These are phyloP conservation scores for Albizia julibrissin DNA, from an alignment of 306 rosid species.

Conservation along the genomic window DNA sequence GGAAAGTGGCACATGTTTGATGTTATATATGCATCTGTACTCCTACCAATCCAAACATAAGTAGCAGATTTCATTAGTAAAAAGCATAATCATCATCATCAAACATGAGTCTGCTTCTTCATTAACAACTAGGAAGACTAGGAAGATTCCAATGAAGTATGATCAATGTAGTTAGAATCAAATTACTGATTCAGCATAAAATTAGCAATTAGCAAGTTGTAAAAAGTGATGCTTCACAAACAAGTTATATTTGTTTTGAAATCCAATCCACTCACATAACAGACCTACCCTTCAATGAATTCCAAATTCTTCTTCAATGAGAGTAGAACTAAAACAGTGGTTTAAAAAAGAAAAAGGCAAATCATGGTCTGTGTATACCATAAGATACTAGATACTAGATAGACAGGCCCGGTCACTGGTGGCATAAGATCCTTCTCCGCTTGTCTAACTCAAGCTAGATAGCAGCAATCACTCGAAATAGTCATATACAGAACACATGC, in stretches of 20 bases:
- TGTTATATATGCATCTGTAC: conserved; percentile 29
- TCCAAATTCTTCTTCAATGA: too few relatives aligned
- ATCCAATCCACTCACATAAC: conserved; percentile 1
- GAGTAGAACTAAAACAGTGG: too few relatives aligned
- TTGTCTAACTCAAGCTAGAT: too few relatives aligned
- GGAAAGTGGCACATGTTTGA: conserved; percentile 14
- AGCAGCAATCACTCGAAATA: too few relatives aligned
- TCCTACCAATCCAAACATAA: conserved; percentile 29
- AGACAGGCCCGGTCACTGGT: too few relatives aligned
- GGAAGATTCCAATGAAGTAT: conserved; percentile 47
- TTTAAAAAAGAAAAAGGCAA: too few relatives aligned
- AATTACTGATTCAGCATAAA: conserved; percentile 14
- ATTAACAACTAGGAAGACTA: conserved; percentile 32
- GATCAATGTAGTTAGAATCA: conserved; percentile 49
- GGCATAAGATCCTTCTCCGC: too few relatives aligned
- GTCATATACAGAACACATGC: too few relatives aligned
- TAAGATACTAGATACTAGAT: too few relatives aligned
- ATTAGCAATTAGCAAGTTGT: conserved; percentile 1
- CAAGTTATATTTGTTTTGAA: conserved; percentile 10
- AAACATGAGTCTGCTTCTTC: conserved; percentile 10
- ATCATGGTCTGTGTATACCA: background rate
- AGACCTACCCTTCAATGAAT: too few relatives aligned
- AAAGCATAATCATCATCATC: conserved; percentile 9
- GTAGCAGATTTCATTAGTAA: conserved; percentile 30
- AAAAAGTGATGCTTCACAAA: conserved; percentile 6